Percentiles rank a stretch among this genome's conserved stretches.
Evolutionary conservation across 192 early-diverging fungal species (phyloP).

Genomic region (Rhizophagus clarus): DNA sequence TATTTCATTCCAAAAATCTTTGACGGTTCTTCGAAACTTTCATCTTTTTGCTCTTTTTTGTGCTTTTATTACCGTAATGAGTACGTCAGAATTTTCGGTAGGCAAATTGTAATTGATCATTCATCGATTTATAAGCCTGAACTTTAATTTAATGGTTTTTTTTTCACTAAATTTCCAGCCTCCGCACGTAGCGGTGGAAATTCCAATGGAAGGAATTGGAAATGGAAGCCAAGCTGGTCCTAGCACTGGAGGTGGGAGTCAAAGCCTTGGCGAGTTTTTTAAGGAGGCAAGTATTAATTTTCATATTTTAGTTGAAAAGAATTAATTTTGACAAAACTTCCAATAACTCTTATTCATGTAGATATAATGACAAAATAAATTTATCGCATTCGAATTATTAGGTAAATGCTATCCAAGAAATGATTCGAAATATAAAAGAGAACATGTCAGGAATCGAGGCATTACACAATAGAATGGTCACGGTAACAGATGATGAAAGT

Average conservation of each 20-base stretch:
- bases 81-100: not conserved
- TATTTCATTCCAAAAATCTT: not conserved
- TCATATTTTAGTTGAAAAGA: not conserved
- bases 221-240: not conserved
- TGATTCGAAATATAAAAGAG: constrained; percentile 20
- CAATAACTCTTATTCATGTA: not conserved
- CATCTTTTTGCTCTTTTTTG: not conserved
- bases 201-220: not conserved
- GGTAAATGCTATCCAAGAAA: constrained; percentile 24
- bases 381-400: not conserved
- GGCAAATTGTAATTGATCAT: not conserved
- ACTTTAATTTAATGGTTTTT: not conserved
- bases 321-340: not conserved
- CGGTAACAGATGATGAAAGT: constrained; percentile 13
- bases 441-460: not conserved
- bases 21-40: not conserved
- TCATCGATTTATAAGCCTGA: not conserved
- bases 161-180: not conserved
- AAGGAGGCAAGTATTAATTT: constrained; percentile 8
- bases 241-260: not conserved
- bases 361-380: not conserved
- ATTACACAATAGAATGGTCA: constrained; percentile 21
- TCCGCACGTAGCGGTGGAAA: not conserved
- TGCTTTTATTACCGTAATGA: not conserved
- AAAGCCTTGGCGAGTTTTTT: constrained; percentile 18